Percentiles rank a stretch among this genome's conserved stretches.
phyloP scores from a whole-genome alignment of 306 rosid species.

The Inga leiocalycina region DNA sequence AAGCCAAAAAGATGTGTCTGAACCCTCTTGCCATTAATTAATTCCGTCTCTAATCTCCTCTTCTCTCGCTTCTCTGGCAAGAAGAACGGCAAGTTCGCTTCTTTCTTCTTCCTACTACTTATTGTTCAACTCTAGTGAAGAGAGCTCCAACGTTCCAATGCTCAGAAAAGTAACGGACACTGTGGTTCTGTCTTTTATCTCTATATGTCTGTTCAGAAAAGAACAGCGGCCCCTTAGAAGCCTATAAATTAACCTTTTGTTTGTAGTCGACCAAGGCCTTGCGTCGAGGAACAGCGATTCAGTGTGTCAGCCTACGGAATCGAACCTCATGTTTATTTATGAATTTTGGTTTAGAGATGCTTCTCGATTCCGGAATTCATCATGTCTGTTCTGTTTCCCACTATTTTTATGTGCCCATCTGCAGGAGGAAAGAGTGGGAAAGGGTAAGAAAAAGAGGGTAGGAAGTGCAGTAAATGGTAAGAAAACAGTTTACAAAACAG shows the following conservation, averaged over 20 bases:
- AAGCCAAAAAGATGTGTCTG: conserved; percentile 46
- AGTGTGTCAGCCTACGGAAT: conserved; percentile 38
- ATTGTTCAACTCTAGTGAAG: not conserved
- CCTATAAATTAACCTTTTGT: not conserved
- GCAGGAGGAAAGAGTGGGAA: not conserved
- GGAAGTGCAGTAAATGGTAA: no score
- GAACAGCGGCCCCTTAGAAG: not conserved
- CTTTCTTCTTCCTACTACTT: not conserved
- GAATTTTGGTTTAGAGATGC: conserved; percentile 36
- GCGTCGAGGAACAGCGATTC: conserved; percentile 32
- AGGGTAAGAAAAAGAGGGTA: no score
- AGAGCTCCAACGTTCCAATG: conserved; percentile 8
- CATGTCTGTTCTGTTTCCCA: conserved; percentile 44
- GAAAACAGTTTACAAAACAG: no score
- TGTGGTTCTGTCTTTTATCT: conserved; percentile 12
- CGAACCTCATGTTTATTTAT: conserved; percentile 52
- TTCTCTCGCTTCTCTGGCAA: not conserved
- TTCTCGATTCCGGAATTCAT: conserved; percentile 55
- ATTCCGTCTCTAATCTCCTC: not conserved
- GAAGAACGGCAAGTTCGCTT: not conserved
- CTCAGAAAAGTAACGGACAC: conserved; percentile 57
- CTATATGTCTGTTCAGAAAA: no score
- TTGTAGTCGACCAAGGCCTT: conserved; percentile 4
- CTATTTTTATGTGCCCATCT: not conserved
- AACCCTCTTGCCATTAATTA: conserved; percentile 60